Base-by-base conservation (phyloP, 2,329 filamentous ascomycete genomes). In the Ophiostoma himal-ulmi region DNA sequence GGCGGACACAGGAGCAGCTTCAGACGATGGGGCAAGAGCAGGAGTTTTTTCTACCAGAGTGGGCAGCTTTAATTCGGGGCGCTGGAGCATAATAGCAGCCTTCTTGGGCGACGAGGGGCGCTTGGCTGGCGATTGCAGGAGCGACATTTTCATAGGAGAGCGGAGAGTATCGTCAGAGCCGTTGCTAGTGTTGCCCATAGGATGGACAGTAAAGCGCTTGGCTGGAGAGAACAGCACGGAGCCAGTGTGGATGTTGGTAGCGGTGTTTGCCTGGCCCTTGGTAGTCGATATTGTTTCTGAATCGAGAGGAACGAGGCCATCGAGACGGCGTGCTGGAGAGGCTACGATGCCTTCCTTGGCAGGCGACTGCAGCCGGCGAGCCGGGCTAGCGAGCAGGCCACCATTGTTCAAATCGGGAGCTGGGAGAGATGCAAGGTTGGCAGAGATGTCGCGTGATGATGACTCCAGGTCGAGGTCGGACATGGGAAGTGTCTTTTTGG, bases 261-360 rank as follows among this genome's bases (percentile, higher is more conserved):
- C 30, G 22, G 17, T 13, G 3, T 26, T 13, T 7, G 17, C 1
- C 26, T 57, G 3, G 20, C 52, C 73, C 1, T 72, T 76, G 14
- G 78, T 72, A 4, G 62, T 36, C 3, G 70, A 70, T 2, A 67
- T 69, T 5, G 70, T 11, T 2, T 37, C 68, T 20, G 48, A 10
- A 1, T 69, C 69, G 36, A 79, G 41, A 14, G 69, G 44, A 0
- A 26, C 76, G 1, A 78, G 72, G 2, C 77, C 78, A 0, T 85
- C 93, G 64, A 81, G 76, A 48, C 81, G 80, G 75, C 85, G 86
- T 0, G 87, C 84, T 0, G 87, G 86, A 1, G 84, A 85, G 72
- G 82, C 86, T 76, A 88, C 79, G 0, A 82, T 70, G 3, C 69
- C 78, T 34, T 87, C 86, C 74, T 85, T 88, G 73, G 79, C 81